Evolutionary conservation across 352 stramenopile species (phyloP).

Genomic region (Phytopythium oedochilum): DNA sequence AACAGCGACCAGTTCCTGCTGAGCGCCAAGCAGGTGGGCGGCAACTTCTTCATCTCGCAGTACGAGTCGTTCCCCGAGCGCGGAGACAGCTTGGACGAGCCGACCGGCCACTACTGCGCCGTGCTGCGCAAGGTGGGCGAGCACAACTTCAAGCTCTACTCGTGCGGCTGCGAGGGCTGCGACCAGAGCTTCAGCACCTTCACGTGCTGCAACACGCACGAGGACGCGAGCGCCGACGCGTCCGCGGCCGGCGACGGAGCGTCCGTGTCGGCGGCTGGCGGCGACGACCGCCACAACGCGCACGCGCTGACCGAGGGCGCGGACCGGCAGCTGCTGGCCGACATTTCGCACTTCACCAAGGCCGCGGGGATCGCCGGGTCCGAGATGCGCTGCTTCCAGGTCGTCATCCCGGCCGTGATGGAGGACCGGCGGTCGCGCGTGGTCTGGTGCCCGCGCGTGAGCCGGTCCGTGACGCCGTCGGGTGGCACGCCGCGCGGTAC

Average conservation of each 20-base stretch:
- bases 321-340: constrained; percentile 76
- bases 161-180: constrained; percentile 81
- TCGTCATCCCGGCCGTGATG: constrained; percentile 82
- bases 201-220: constrained; percentile 73
- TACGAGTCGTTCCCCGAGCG: constrained; percentile 85
- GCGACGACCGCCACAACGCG: background rate
- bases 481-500: constrained; percentile 59
- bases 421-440: constrained; percentile 72
- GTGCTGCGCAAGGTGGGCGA: constrained; percentile 66
- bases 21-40: constrained; percentile 77
- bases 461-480: constrained; percentile 49
- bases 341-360: constrained; percentile 85
- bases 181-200: constrained; percentile 83
- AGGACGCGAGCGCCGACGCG: constrained; percentile 25
- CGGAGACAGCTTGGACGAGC: constrained; percentile 24
- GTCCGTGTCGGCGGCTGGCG: background rate
- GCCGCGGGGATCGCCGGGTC: constrained; percentile 64
- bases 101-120: constrained; percentile 69
- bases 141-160: constrained; percentile 88
- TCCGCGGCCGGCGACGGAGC: background rate
- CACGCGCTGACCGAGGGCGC: constrained; percentile 30
- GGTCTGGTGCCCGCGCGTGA: constrained; percentile 79
- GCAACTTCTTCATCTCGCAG: constrained; percentile 87
- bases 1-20: constrained; percentile 84
- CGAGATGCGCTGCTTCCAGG: constrained; percentile 79